These are phyloP conservation scores for Pythium rhizo-oryzae DNA, from an alignment of 352 stramenopile species.

Conservation along the genomic window DNA sequence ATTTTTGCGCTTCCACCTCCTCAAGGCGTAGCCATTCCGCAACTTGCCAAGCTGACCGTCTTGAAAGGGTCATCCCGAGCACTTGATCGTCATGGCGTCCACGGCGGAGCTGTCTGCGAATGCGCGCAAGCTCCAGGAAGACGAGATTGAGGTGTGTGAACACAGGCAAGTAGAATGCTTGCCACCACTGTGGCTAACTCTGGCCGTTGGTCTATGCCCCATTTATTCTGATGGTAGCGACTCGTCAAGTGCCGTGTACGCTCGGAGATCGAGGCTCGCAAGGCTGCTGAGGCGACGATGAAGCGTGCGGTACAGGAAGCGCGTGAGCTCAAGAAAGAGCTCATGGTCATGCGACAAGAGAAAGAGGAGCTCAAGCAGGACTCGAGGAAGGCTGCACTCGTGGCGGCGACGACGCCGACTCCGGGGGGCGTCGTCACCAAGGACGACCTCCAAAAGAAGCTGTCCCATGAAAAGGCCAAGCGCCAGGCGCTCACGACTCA, in stretches of 20 bases:
- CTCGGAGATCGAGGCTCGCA: constrained; percentile 77
- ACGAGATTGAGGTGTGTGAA: constrained; percentile 53
- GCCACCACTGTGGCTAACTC: no score
- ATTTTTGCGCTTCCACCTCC: constrained; percentile 9
- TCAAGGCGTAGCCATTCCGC: no score
- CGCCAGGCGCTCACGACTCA: constrained; percentile 13
- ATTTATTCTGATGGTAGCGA: constrained; percentile 30
- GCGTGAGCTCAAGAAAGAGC: constrained; percentile 75
- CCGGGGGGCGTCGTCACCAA: constrained; percentile 26
- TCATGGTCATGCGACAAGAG: constrained; percentile 73
- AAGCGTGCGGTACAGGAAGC: constrained; percentile 74
- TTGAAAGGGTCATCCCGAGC: background rate
- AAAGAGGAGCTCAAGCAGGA: constrained; percentile 59
- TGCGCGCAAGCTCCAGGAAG: constrained; percentile 57
- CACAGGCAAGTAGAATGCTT: no score
- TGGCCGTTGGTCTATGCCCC: no score
- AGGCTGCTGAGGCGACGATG: constrained; percentile 72
- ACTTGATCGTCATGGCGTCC: constrained; percentile 11
- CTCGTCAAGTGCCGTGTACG: constrained; percentile 79
- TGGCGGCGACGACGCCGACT: constrained; percentile 25
- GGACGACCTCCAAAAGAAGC: constrained; percentile 39
- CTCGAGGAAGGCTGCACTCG: constrained; percentile 12
- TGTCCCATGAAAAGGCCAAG: constrained; percentile 34
- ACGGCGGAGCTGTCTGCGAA: constrained; percentile 44
- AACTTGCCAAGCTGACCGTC: no score